phyloP scores from a whole-genome alignment of 2,329 filamentous ascomycete species.

The Fusarium beomiforme region DNA sequence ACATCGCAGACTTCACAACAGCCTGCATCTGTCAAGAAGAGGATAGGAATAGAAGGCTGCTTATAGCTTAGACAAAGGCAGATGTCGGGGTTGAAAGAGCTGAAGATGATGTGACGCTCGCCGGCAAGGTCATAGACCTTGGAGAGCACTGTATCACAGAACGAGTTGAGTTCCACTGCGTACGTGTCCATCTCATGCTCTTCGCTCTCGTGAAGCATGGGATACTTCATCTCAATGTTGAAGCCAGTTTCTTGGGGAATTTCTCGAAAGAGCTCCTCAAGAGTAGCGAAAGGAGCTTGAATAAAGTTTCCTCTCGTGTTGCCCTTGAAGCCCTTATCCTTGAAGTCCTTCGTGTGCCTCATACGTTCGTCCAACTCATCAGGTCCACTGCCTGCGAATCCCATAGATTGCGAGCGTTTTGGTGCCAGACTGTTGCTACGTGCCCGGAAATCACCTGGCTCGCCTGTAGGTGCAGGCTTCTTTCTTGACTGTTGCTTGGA shows the following conservation, averaged over 20 bases:
- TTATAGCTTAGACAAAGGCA: slow-evolving; percentile 95
- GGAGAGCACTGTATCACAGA: slow-evolving; percentile 90
- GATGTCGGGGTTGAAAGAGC: slow-evolving; percentile 96
- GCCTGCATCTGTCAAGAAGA: slow-evolving; percentile 93
- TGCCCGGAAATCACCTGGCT: slow-evolving; percentile 35
- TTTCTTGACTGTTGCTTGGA: slow-evolving; percentile 14
- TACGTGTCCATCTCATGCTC: slow-evolving; percentile 98
- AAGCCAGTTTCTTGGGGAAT: slow-evolving; percentile 87
- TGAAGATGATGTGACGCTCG: slow-evolving; percentile 94
- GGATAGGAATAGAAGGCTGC: slow-evolving; percentile 93
- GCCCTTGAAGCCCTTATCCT: slow-evolving; percentile 93
- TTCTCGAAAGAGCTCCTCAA: slow-evolving; percentile 91
- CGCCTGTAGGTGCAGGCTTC: slow-evolving; percentile 47
- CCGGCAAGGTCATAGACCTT: slow-evolving; percentile 89
- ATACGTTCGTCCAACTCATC: slow-evolving; percentile 78
- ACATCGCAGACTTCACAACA: slow-evolving; percentile 86
- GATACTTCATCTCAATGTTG: slow-evolving; percentile 99
- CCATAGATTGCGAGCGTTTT: slow-evolving; percentile 66
- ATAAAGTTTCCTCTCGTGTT: slow-evolving; percentile 96
- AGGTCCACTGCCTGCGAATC: slow-evolving; percentile 55
- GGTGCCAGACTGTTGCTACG: slow-evolving; percentile 54
- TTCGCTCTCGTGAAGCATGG: slow-evolving; percentile 95
- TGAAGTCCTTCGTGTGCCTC: slow-evolving; percentile 97
- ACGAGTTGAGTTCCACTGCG: slow-evolving; percentile 93
- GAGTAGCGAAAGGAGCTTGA: slow-evolving; percentile 92